These are phyloP conservation scores for Saturnispora sekii DNA, from an alignment of 805 yeast species.

Conservation along the genomic window DNA sequence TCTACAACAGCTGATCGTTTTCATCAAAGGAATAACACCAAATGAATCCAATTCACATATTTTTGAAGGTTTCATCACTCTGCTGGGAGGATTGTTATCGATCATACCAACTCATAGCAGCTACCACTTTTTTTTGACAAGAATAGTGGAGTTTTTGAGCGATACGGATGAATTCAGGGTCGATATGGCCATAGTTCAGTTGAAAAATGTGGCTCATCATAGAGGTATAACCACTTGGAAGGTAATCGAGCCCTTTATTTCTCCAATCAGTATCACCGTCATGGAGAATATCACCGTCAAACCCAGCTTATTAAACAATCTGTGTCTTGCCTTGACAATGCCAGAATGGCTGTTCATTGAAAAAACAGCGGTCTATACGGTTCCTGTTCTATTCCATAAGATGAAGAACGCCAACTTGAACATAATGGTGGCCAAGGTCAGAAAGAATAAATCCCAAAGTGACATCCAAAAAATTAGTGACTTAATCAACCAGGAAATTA, in stretches of 20 bases:
- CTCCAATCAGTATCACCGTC: constrained; percentile 55
- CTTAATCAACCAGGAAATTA: constrained; percentile 2
- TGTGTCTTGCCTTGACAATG: constrained; percentile 59
- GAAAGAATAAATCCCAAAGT: constrained; percentile 1
- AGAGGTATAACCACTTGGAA: constrained; percentile 65
- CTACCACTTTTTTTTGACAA: constrained; percentile 54
- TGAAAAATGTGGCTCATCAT: constrained; percentile 47
- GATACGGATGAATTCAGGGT: constrained; percentile 56
- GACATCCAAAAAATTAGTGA: constrained; percentile 6
- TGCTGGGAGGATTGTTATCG: constrained; percentile 58
- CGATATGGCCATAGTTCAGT: constrained; percentile 57
- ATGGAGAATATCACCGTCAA: constrained; percentile 43
- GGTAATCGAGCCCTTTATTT: constrained; percentile 68
- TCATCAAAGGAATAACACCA: constrained; percentile 35
- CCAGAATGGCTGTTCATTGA: constrained; percentile 51
- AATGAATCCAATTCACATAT: constrained; percentile 16
- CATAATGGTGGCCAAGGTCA: constrained; percentile 6
- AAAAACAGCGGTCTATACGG: constrained; percentile 61
- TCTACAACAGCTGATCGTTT: constrained; percentile 36
- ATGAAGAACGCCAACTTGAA: constrained; percentile 8
- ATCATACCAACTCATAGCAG: constrained; percentile 53
- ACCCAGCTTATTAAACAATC: constrained; percentile 43
- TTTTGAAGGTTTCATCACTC: constrained; percentile 48
- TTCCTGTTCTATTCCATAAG: constrained; percentile 60
- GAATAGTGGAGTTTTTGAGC: constrained; percentile 56